Evolutionary conservation across 768 basidiomycete genomes (phyloP).

Genomic region (Amanita brunnescens): DNA sequence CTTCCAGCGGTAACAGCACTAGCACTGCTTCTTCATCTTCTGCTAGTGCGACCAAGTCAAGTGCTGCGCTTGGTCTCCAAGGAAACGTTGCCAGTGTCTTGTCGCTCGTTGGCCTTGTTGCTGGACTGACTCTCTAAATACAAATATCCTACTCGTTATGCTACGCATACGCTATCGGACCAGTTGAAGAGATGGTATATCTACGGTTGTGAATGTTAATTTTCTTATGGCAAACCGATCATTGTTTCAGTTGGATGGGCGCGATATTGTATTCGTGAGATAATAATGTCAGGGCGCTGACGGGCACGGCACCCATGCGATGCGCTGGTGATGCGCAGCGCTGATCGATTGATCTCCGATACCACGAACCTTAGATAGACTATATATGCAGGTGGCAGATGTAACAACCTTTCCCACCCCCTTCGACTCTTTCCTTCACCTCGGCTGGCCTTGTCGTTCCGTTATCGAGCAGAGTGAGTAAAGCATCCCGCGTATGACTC

Average conservation of each 20-base stretch:
- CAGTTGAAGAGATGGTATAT: background rate
- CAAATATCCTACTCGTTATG: constrained; percentile 5
- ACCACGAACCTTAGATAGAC: background rate
- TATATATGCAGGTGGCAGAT: too few relatives aligned
- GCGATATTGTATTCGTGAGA: too few relatives aligned
- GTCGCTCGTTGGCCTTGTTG: constrained; percentile 20
- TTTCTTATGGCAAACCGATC: too few relatives aligned
- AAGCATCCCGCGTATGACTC: background rate
- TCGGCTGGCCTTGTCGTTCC: background rate
- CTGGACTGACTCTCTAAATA: constrained; percentile 23
- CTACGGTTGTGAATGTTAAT: too few relatives aligned
- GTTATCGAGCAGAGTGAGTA: constrained; percentile 2
- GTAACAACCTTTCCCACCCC: background rate
- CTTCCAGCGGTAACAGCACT: constrained; percentile 14
- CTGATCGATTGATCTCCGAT: too few relatives aligned
- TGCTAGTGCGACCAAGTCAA: constrained; percentile 9
- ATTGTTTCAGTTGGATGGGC: too few relatives aligned
- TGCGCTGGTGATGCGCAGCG: too few relatives aligned
- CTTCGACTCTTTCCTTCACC: background rate
- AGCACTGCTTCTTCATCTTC: constrained; percentile 10
- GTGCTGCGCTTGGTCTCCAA: constrained; percentile 14
- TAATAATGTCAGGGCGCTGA: too few relatives aligned
- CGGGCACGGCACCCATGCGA: too few relatives aligned
- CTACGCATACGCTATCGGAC: constrained; percentile 6
- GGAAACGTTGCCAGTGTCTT: constrained; percentile 8